Evolutionary conservation across 495 filamentous ascomycete genomes (phyloP).

Genomic region (Talaromyces wortmannii): DNA sequence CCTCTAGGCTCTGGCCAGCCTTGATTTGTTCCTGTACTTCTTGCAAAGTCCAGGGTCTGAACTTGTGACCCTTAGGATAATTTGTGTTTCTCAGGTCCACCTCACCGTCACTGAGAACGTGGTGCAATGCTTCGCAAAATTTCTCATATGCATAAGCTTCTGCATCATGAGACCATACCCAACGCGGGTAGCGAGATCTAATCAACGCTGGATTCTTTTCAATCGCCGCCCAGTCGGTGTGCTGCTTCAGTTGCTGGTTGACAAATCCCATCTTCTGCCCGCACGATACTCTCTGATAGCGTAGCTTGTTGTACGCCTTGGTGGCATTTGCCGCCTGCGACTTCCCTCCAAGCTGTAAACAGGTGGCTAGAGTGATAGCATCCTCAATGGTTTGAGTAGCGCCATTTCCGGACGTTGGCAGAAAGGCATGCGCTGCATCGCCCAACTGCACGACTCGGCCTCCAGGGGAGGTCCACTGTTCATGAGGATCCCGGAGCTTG

Average conservation of each 20-base stretch:
- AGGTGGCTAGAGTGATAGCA: constrained; percentile 57
- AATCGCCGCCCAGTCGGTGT: constrained; percentile 50
- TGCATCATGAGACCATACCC: constrained; percentile 56
- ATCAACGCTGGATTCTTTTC: constrained; percentile 52
- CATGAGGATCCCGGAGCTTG: constrained; percentile 60
- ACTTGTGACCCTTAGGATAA: constrained; percentile 22
- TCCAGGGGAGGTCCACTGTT: constrained; percentile 52
- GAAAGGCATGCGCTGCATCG: constrained; percentile 66
- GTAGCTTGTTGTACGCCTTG: constrained; percentile 43
- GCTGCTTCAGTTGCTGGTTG: constrained; percentile 47
- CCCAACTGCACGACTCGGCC: constrained; percentile 59
- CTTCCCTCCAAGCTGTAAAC: constrained; percentile 48
- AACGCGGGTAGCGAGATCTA: constrained; percentile 47
- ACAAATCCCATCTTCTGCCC: constrained; percentile 49
- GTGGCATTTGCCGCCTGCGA: constrained; percentile 29
- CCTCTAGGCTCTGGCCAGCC: constrained; percentile 20
- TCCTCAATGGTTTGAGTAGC: constrained; percentile 70
- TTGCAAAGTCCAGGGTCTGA: constrained; percentile 21
- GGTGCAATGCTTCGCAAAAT: constrained; percentile 33
- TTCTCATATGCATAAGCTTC: constrained; percentile 53
- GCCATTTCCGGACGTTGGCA: constrained; percentile 64
- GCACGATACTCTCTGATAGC: constrained; percentile 49
- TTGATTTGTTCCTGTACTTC: constrained; percentile 26
- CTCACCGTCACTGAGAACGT: constrained; percentile 14
- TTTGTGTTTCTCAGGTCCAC: constrained; percentile 27